A percentile compares a stretch with the other conserved stretches of the same genome.
phyloP scores from a whole-genome alignment of 306 rosid genomes.

The Casuarina cunninghamiana region DNA sequence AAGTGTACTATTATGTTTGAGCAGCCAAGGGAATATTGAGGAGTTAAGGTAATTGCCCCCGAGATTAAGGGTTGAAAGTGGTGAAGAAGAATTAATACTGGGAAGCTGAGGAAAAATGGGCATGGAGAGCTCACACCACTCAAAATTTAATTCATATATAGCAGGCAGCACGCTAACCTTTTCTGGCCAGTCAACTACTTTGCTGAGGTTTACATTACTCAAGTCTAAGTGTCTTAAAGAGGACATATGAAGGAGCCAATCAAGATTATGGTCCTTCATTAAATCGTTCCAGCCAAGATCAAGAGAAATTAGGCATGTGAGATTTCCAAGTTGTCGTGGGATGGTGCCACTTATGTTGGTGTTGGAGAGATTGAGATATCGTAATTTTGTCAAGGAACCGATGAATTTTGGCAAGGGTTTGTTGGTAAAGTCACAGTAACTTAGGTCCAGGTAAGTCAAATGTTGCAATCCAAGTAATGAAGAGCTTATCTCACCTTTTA shows the following conservation, averaged over 20 bases:
- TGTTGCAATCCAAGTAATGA: slow-evolving; percentile 22
- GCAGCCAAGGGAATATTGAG: slow-evolving; percentile 1
- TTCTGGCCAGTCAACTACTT: not conserved
- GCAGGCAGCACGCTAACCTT: not conserved
- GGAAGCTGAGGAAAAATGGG: not conserved
- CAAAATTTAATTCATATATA: not conserved
- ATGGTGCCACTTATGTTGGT: not conserved
- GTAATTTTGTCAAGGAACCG: not conserved
- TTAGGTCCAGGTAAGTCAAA: slow-evolving; percentile 7
- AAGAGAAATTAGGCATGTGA: slow-evolving; percentile 17
- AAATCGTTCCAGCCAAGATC: not conserved
- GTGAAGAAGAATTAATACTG: not conserved
- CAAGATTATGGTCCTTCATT: too few species aligned
- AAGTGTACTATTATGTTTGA: not conserved
- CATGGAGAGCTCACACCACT: not conserved
- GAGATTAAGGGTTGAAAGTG: not conserved
- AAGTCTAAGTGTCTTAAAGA: not conserved
- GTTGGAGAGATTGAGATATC: slow-evolving; percentile 3
- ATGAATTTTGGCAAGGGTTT: slow-evolving; percentile 1
- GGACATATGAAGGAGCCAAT: too few species aligned
- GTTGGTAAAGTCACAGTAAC: not conserved
- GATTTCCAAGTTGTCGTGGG: slow-evolving; percentile 23
- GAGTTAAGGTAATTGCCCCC: not conserved
- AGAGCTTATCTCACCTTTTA: slow-evolving; percentile 19
- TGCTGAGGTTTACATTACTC: not conserved